These are phyloP conservation scores for Trichomonas vaginalis DNA, from an alignment of 208 protist species.

Conservation along the genomic window DNA sequence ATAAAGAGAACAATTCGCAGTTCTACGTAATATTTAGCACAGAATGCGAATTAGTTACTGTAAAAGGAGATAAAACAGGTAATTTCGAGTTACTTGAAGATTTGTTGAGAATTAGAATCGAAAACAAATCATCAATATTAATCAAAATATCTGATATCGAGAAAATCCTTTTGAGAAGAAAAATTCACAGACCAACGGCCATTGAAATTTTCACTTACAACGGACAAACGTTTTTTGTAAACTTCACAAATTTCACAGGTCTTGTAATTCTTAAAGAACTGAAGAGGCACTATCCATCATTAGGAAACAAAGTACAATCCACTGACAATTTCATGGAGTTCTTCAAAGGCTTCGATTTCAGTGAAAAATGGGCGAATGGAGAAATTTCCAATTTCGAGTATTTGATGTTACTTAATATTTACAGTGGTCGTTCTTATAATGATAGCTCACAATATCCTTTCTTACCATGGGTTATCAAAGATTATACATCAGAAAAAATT, in stretches of 20 bases:
- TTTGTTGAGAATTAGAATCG: background rate
- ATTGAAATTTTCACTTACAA: background rate
- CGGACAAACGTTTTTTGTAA: background rate
- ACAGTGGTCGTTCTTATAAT: background rate
- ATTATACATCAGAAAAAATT: constrained; percentile 20
- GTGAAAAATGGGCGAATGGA: background rate
- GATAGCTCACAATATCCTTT: constrained; percentile 9
- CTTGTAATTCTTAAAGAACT: background rate
- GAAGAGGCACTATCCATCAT: background rate
- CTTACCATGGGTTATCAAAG: constrained; percentile 31
- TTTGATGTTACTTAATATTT: background rate
- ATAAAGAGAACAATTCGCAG: background rate
- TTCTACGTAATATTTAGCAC: background rate
- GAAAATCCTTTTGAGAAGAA: background rate
- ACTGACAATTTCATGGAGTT: background rate
- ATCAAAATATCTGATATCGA: background rate
- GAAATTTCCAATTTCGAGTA: background rate
- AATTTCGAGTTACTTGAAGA: background rate
- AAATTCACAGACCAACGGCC: background rate
- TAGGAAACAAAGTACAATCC: background rate
- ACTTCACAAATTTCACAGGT: background rate
- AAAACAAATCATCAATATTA: background rate
- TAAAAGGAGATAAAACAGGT: background rate
- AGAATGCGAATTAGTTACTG: background rate
- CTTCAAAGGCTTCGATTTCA: background rate